Percentiles rank a stretch among this genome's conserved stretches.
phyloP scores from a whole-genome alignment of 345 rosid species.

The Syzygium oleosum region DNA sequence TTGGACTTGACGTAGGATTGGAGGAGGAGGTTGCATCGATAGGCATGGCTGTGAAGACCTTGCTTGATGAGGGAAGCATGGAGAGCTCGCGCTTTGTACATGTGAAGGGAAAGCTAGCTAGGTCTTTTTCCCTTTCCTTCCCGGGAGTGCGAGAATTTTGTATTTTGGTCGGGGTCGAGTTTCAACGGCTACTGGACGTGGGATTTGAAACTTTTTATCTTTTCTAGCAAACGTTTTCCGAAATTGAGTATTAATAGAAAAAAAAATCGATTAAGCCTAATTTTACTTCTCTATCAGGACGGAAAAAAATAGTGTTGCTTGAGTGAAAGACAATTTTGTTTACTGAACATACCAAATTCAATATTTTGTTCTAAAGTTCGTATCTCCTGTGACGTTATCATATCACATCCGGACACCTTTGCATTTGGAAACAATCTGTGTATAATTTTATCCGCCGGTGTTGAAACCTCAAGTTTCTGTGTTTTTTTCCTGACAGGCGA shows the following conservation, averaged over 20 bases:
- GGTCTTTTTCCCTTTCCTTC: neutral
- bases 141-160: neutral
- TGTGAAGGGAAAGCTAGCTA: neutral
- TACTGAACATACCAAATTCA: neutral
- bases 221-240: neutral
- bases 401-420: rapidly evolving
- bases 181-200: neutral
- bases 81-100: conserved; percentile 1
- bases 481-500: neutral
- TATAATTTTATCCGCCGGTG: rapidly evolving
- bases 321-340: neutral
- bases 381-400: rapidly evolving
- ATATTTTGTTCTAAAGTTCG: neutral
- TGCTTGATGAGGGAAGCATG: neutral
- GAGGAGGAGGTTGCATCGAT: neutral
- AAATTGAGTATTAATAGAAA: neutral
- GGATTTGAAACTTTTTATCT: neutral
- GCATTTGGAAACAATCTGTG: neutral
- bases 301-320: neutral
- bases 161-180: too few relatives aligned
- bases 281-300: neutral
- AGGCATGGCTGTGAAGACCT: neutral
- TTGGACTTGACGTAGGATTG: neutral
- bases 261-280: neutral
- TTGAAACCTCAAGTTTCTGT: neutral